Base-by-base conservation (phyloP, 176 grass and related monocot genomes). In the Saccharum spontaneum region DNA sequence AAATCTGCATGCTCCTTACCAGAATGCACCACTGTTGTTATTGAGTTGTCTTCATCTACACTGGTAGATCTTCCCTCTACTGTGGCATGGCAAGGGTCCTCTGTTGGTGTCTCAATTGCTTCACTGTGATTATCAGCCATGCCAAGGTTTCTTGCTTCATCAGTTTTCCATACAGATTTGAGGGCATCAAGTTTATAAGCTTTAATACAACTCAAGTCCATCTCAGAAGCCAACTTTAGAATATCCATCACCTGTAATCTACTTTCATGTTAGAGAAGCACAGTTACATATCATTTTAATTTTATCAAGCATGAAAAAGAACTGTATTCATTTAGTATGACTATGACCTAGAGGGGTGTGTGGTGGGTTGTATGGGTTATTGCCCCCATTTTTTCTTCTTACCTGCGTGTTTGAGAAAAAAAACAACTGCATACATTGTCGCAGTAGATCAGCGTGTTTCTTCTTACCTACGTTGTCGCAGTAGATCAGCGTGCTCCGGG, bases 121-220 rank as follows among this genome's bases (percentile, higher is more conserved):
- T 86, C 85, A 89, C 31, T 71, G 44, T 46, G 49, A 71, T 85
- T 68, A 67, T 94, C 71, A 83, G 57, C 79, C 57, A 75, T 49
- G 9, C n/a, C 83, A 78, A 37, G 6, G 86, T 72, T 77, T 78
- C 38, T 67, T 80, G 46, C 62, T 67, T 86, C 84, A 66, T 54
- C 87, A 82, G 50, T 67, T 49, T 68, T 84, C 62, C 39, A 73
- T 49, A 94, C 93, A 92, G 96, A 98, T 95, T 98, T 98, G 82
- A 98, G 91, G 39, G 89, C 91, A 63, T 98, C 96, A 44, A 98
- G 86, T 85, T 94, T 98, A 92, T 90, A 98, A 80, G 93, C 93
- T 83, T 92, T 95, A 88, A 98, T 98, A 78, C 87, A 98, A 82
- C 86, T 88, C 88, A 98, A 82, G 87, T 88, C 91, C 96, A 98